Conservation (phyloP, 2,329 filamentous ascomycete species). For the Periconia sp. region DNA sequence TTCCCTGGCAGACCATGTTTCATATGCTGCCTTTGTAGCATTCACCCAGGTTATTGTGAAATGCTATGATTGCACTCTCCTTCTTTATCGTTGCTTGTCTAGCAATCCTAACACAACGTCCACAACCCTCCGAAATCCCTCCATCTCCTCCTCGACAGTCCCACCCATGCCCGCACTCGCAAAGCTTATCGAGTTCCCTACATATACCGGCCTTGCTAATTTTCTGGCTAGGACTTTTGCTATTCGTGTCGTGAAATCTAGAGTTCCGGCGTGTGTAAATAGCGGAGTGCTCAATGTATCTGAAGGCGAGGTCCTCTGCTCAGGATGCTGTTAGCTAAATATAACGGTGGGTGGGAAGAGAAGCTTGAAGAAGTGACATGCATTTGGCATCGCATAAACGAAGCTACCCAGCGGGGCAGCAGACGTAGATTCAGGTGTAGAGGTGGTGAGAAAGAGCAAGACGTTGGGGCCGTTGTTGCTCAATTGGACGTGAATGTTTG, state of each 20-base stretch:
- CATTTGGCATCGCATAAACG: conserved; percentile 91
- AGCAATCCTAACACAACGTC: conserved; percentile 69
- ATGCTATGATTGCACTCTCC: not conserved
- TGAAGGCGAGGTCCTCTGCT: conserved; percentile 48
- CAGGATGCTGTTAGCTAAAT: conserved; percentile 14
- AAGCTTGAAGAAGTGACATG: conserved; percentile 50
- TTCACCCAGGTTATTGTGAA: no score
- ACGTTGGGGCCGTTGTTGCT: conserved; percentile 59
- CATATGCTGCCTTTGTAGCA: not conserved
- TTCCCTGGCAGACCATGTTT: no score
- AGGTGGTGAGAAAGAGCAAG: conserved; percentile 63
- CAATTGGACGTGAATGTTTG: conserved; percentile 65
- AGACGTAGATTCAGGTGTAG: conserved; percentile 48
- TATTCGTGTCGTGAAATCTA: conserved; percentile 86
- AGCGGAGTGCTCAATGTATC: conserved; percentile 79
- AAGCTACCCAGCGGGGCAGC: conserved; percentile 75
- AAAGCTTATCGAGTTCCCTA: conserved; percentile 86
- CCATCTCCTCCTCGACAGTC: conserved; percentile 92
- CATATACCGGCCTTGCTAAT: conserved; percentile 78
- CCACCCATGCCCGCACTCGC: conserved; percentile 75
- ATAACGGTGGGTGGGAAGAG: no score
- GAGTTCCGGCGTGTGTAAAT: conserved; percentile 73
- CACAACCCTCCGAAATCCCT: conserved; percentile 77
- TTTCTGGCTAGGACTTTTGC: conserved; percentile 82
- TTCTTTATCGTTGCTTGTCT: conserved; percentile 16